phyloP scores from a whole-genome alignment of 108 stramenopile genomes.

The Mediolabrus comicus region DNA sequence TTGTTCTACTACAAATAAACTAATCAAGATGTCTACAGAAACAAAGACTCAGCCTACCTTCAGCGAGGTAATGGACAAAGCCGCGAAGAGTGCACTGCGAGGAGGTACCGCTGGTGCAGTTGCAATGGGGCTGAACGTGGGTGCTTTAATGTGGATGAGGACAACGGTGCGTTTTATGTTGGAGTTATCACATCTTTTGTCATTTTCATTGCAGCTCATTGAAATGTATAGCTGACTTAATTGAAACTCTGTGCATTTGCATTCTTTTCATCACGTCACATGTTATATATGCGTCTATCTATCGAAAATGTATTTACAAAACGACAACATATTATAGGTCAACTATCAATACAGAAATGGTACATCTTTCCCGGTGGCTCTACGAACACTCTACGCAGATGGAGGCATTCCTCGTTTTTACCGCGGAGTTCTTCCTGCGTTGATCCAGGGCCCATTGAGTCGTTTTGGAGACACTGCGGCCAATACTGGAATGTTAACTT shows the following conservation, averaged over 20 bases:
- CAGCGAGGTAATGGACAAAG: conserved; percentile 68
- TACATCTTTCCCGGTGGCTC: conserved; percentile 83
- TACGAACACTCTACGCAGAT: conserved; percentile 91
- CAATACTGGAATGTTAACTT: conserved; percentile 92
- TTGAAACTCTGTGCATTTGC: not conserved
- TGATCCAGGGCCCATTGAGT: conserved; percentile 90
- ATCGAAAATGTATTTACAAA: not conserved
- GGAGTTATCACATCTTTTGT: not conserved
- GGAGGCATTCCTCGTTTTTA: conserved; percentile 97
- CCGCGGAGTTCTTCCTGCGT: conserved; percentile 89
- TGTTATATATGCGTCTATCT: not conserved
- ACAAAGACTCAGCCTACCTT: conserved; percentile 45
- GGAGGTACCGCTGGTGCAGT: conserved; percentile 85
- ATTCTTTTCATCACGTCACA: not conserved
- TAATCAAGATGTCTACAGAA: conserved; percentile 4
- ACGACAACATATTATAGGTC: conserved; percentile 42
- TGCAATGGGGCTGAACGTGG: conserved; percentile 90
- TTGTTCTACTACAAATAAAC: too few relatives aligned
- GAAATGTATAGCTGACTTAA: too few relatives aligned
- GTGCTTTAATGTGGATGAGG: conserved; percentile 80
- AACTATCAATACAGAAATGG: conserved; percentile 99
- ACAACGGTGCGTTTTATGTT: conserved; percentile 63
- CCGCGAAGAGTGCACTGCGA: conserved; percentile 65
- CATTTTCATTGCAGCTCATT: not conserved
- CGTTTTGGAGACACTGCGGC: conserved; percentile 99